Evolutionary conservation across 352 stramenopile species (phyloP).

Genomic region (Phytophthora sojae): DNA sequence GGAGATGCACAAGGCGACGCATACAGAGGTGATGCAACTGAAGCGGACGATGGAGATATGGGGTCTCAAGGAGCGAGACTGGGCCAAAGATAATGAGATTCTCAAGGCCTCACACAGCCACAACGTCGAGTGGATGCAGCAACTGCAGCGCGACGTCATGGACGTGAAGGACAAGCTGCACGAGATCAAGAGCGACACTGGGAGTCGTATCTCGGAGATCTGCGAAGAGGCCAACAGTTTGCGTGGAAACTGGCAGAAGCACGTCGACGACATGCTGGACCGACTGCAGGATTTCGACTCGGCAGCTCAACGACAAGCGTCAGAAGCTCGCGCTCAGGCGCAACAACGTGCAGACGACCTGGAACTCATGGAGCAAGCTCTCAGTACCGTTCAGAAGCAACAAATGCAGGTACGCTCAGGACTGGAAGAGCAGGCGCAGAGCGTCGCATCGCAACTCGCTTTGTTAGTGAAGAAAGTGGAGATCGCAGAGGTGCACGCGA

Average conservation of each 20-base stretch:
- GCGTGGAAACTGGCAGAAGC: constrained; percentile 73
- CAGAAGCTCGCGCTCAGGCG: constrained; percentile 47
- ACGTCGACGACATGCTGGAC: constrained; percentile 71
- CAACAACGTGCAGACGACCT: constrained; percentile 76
- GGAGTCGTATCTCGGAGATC: constrained; percentile 59
- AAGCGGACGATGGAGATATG: constrained; percentile 85
- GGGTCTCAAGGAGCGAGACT: constrained; percentile 84
- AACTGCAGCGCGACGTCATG: constrained; percentile 83
- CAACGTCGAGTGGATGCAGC: constrained; percentile 90
- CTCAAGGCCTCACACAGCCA: constrained; percentile 83
- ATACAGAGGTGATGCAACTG: constrained; percentile 74
- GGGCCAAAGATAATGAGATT: constrained; percentile 89
- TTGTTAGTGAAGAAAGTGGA: constrained; percentile 69
- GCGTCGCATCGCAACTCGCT: constrained; percentile 41
- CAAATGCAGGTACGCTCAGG: constrained; percentile 60
- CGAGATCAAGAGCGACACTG: constrained; percentile 67
- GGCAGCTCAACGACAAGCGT: constrained; percentile 48
- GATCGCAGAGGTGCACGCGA: constrained; percentile 55
- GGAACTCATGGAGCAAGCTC: constrained; percentile 77
- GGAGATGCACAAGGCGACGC: constrained; percentile 68
- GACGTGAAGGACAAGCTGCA: constrained; percentile 81
- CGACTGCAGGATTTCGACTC: constrained; percentile 65
- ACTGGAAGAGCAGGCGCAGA: constrained; percentile 64
- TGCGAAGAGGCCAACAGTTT: constrained; percentile 75
- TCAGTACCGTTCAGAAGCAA: constrained; percentile 73